Conservation (phyloP, 2,329 filamentous ascomycete species). For the Lachnellula subtilissima region DNA sequence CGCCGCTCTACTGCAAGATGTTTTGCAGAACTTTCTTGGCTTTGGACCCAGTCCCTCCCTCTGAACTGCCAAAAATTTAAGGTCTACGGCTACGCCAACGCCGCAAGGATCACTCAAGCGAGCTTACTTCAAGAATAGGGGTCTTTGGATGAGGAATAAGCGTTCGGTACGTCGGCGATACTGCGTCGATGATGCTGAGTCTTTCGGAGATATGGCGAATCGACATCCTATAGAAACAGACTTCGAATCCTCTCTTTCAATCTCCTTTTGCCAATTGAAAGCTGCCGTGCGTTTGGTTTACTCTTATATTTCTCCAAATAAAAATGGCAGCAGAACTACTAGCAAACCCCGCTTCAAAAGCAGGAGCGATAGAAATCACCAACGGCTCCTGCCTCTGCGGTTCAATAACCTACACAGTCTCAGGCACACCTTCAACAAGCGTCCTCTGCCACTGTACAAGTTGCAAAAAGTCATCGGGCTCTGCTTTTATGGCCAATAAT, state of each 20-base stretch:
- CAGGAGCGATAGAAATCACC: background rate
- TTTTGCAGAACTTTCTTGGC: too few relatives aligned
- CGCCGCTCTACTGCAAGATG: too few relatives aligned
- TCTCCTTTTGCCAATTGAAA: background rate
- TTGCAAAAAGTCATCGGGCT: conserved; percentile 12
- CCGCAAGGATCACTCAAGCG: too few relatives aligned
- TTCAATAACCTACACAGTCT: conserved; percentile 6
- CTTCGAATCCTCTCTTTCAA: too few relatives aligned
- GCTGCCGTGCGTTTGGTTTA: background rate
- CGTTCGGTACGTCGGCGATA: too few relatives aligned
- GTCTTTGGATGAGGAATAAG: too few relatives aligned
- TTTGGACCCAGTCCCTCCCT: too few relatives aligned
- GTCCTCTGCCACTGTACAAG: conserved; percentile 10
- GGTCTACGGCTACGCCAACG: too few relatives aligned
- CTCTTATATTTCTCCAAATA: background rate
- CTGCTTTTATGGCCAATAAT: conserved; percentile 8
- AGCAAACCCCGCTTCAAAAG: background rate
- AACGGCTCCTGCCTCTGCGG: conserved; percentile 11
- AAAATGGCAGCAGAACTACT: background rate
- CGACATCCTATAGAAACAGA: too few relatives aligned
- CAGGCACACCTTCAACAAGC: conserved; percentile 2
- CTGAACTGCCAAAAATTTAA: too few relatives aligned
- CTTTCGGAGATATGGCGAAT: too few relatives aligned
- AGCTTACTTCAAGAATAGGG: too few relatives aligned
- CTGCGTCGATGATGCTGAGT: background rate